Conservation (phyloP, 495 filamentous ascomycete species). For the Aspergillus baeticus region DNA sequence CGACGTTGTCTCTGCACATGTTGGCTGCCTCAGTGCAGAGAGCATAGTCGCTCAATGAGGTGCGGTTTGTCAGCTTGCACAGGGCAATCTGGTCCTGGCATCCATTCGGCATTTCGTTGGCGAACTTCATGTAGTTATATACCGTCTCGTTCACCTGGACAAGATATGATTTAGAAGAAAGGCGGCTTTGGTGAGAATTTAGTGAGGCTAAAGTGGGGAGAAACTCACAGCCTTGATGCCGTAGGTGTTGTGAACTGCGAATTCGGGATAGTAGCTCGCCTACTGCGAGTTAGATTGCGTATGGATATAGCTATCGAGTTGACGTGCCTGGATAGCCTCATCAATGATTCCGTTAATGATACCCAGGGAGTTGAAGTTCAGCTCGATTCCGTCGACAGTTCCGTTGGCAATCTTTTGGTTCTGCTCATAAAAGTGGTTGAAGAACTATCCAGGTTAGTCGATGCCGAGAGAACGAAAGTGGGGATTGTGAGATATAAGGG, state of each 20-base stretch:
- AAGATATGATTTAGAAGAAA: no score
- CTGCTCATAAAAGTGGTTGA: constrained; percentile 60
- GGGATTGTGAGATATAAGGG: constrained; percentile 7
- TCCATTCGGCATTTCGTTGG: constrained; percentile 52
- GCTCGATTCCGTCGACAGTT: constrained; percentile 30
- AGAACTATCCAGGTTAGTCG: constrained; percentile 30
- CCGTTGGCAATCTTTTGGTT: constrained; percentile 54
- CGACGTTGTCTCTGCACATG: constrained; percentile 44
- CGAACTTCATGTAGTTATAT: constrained; percentile 50
- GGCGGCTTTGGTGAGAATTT: not conserved
- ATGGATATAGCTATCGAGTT: not conserved
- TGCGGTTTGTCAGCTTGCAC: constrained; percentile 45
- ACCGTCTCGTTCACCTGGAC: constrained; percentile 52
- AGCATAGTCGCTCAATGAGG: constrained; percentile 39
- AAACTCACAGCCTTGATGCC: constrained; percentile 59
- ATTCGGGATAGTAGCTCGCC: constrained; percentile 62
- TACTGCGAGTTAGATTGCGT: not conserved
- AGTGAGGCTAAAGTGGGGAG: not conserved
- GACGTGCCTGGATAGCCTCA: constrained; percentile 54
- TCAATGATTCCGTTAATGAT: constrained; percentile 78
- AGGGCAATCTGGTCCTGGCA: constrained; percentile 56
- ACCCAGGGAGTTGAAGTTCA: constrained; percentile 47
- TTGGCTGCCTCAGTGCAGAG: constrained; percentile 39
- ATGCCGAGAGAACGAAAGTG: not conserved
- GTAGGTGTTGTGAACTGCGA: constrained; percentile 73